Conservation (phyloP, 2,329 filamentous ascomycete genomes). For the Thielaviopsis musarum region DNA sequence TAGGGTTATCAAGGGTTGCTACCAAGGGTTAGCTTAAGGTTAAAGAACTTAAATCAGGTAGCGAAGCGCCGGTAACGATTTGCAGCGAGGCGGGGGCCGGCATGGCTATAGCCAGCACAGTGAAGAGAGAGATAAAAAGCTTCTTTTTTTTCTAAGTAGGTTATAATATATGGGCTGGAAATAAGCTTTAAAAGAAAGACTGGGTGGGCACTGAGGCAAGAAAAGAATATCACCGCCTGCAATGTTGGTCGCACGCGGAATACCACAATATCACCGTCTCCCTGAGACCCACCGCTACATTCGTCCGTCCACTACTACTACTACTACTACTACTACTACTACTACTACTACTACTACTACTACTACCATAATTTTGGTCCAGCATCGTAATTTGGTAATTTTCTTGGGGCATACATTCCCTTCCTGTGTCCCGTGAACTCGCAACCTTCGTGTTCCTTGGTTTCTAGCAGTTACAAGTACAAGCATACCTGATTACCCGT, state of each 20-base stretch:
- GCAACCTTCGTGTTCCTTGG: too few species aligned
- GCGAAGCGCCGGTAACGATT: conserved; percentile 28
- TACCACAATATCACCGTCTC: too few species aligned
- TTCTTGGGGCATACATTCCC: too few species aligned
- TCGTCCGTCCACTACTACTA: too few species aligned
- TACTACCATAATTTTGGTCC: not conserved
- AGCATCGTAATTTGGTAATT: not conserved
- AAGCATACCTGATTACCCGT: too few species aligned
- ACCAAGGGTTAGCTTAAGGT: not conserved
- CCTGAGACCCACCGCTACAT: too few species aligned
- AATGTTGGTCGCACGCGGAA: not conserved
- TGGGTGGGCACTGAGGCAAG: not conserved
- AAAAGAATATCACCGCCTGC: not conserved
- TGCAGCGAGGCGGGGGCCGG: conserved; percentile 18
- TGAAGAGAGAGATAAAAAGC: not conserved
- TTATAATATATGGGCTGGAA: not conserved
- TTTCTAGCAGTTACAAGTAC: too few species aligned
- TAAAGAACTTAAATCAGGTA: conserved; percentile 24
- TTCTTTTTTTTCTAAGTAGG: not conserved
- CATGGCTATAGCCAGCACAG: not conserved
- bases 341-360: too few species aligned
- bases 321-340: too few species aligned
- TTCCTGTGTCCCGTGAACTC: too few species aligned
- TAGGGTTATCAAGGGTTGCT: not conserved
- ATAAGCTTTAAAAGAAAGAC: not conserved